Conservation (phyloP, 352 stramenopile species). For the Phytopythium boreale region DNA sequence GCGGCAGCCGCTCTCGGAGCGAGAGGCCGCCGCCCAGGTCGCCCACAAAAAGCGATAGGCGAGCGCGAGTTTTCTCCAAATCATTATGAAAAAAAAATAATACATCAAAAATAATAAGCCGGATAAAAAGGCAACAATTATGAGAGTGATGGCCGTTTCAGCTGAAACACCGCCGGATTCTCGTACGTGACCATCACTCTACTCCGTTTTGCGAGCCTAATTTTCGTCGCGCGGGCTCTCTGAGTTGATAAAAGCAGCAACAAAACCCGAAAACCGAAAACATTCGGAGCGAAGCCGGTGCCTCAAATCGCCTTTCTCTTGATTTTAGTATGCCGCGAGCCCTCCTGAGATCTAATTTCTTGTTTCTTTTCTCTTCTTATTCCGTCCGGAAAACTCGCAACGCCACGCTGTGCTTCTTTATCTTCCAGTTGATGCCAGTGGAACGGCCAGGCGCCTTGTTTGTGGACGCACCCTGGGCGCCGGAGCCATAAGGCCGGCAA, state of each 20-base stretch:
- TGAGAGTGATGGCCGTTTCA: not conserved
- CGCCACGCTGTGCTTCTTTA: not conserved
- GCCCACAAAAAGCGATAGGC: not conserved
- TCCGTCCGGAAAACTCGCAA: too few relatives aligned
- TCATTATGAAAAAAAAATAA: not conserved
- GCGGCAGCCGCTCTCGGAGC: not conserved
- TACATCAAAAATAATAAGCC: not conserved
- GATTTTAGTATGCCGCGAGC: not conserved
- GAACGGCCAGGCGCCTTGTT: not conserved
- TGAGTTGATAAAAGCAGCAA: not conserved
- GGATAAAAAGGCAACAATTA: not conserved
- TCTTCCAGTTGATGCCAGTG: not conserved
- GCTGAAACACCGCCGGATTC: not conserved
- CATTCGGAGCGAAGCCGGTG: not conserved
- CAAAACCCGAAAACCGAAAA: not conserved
- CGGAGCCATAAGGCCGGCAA: not conserved
- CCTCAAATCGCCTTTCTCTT: not conserved
- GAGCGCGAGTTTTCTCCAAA: not conserved
- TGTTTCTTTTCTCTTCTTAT: not conserved
- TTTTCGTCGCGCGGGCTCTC: not conserved
- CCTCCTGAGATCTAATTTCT: not conserved
- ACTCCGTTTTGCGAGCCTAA: not conserved
- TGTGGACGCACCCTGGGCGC: not conserved
- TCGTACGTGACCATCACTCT: not conserved
- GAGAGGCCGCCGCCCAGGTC: not conserved